Base-by-base conservation (phyloP, 2,329 filamentous ascomycete genomes). In the Aureobasidium mangrovei region DNA sequence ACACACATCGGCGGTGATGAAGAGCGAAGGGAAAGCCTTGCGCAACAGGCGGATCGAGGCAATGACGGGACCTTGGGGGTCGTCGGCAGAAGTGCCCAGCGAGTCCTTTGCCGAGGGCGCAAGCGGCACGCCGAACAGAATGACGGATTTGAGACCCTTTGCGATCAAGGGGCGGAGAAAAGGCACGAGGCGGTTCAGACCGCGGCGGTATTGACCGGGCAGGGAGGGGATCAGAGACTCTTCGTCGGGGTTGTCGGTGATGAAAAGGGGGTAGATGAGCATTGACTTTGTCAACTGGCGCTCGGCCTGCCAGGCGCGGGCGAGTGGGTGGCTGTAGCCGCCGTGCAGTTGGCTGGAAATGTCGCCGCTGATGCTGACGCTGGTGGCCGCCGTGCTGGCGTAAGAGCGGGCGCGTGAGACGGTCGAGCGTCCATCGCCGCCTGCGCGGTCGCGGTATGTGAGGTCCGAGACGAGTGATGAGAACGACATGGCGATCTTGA, bases 191-290 rank as follows among this genome's bases (percentile, higher is more conserved):
- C 84, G 88, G 76, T 94, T 95, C 66, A 97, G 69, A 59, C 93
- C 91, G 57, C 90, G 84, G 65, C 91, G 91, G 71, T 85, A 77
- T 71, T 97, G 91, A 68, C 90, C 89, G 1, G 93, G 93, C 3
- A 98, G 81, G 24, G 91, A 95, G 48, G 91, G 85, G 55, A 98
- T 94, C 12, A 86, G 78, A 10, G 85, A 86, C 74, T 96, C 88
- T 74, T 97, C 91, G 65, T 97, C 88, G 35, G 91, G 87, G 66
- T 88, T 82, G 71, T 98, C 93, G 64, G 93, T 95, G 60, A 98
- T 82, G 75, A 98, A 98, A 61, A 98, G 80, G 9, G 93, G 93
- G 73, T 94, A 97, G 65, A 98, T 96, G 65, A 98, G 85, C 93
- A 97, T 97, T 36, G 91, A 93, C 89, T 77, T 77, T 56, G 75